phyloP scores from a whole-genome alignment of 1,284 basidiomycete species.

The Sporisorium sorghi region DNA sequence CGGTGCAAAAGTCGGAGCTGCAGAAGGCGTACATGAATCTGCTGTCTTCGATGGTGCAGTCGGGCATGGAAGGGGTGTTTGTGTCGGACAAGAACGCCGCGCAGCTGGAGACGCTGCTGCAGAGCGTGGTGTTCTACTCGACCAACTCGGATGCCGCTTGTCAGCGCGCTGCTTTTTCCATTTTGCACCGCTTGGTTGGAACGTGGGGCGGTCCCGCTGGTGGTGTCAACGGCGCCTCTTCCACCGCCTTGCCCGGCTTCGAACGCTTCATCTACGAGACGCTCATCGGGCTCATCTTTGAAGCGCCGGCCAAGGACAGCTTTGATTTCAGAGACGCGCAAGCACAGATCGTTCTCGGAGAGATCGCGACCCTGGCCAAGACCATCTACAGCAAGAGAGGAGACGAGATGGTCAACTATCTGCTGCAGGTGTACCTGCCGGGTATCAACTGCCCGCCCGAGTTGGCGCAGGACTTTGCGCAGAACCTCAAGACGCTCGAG shows the following conservation, averaged over 20 bases:
- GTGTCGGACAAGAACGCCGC: slow-evolving; percentile 86
- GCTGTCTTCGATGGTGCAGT: slow-evolving; percentile 82
- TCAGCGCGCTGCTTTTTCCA: slow-evolving; percentile 83
- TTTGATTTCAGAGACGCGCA: slow-evolving; percentile 92
- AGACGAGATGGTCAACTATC: slow-evolving; percentile 84
- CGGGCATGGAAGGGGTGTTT: slow-evolving; percentile 83
- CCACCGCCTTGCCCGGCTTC: slow-evolving; percentile 81
- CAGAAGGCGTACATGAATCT: slow-evolving; percentile 90
- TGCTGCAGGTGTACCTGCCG: slow-evolving; percentile 84
- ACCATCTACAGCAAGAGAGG: slow-evolving; percentile 82
- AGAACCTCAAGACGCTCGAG: slow-evolving; percentile 71
- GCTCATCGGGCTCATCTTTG: slow-evolving; percentile 84
- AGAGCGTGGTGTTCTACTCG: slow-evolving; percentile 73
- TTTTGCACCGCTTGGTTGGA: slow-evolving; percentile 79
- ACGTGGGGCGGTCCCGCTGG: slow-evolving; percentile 76
- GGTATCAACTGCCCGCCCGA: slow-evolving; percentile 86
- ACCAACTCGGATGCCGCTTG: slow-evolving; percentile 70
- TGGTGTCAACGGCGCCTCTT: slow-evolving; percentile 36
- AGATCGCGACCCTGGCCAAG: slow-evolving; percentile 76
- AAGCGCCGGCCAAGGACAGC: slow-evolving; percentile 80
- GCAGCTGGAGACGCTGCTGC: slow-evolving; percentile 82
- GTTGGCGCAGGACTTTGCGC: slow-evolving; percentile 79
- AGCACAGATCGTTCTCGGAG: slow-evolving; percentile 51
- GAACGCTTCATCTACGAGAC: slow-evolving; percentile 92
- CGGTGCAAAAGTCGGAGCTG: slow-evolving; percentile 83